Conservation (phyloP, 192 early-diverging fungal species). For the Linnemannia exigua region DNA sequence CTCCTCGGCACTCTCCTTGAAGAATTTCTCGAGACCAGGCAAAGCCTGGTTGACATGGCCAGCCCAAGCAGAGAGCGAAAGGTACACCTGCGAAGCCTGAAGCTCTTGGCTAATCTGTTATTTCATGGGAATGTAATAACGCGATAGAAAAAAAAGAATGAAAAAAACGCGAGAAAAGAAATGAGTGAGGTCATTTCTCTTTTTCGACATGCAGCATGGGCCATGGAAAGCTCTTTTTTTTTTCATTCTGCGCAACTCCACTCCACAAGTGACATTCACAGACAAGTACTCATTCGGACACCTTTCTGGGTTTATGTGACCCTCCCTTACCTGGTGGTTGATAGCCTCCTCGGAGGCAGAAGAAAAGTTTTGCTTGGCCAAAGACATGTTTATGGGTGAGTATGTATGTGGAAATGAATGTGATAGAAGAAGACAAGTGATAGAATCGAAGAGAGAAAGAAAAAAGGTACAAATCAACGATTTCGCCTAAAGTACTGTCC, state of each 20-base stretch:
- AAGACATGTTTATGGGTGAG: conserved; percentile 36
- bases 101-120: conserved; percentile 69
- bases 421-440: background rate
- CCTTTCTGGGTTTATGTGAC: background rate
- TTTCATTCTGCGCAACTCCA: conserved; percentile 6
- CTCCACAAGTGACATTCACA: background rate
- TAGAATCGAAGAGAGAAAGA: background rate
- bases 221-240: background rate
- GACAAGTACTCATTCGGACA: background rate
- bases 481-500: too few relatives aligned
- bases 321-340: conserved; percentile 57
- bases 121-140: background rate
- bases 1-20: conserved; percentile 64
- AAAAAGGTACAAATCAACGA: background rate
- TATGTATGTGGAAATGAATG: background rate
- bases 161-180: background rate
- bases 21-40: conserved; percentile 69
- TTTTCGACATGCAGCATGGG: background rate
- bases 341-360: conserved; percentile 65
- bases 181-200: background rate
- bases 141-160: background rate
- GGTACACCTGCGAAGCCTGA: conserved; percentile 69
- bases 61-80: conserved; percentile 69
- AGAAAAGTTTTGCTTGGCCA: conserved; percentile 72
- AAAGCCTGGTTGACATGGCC: conserved; percentile 60